phyloP scores from a whole-genome alignment of 163 green algal genomes.

The Coccomyxa subellipsoidea region DNA sequence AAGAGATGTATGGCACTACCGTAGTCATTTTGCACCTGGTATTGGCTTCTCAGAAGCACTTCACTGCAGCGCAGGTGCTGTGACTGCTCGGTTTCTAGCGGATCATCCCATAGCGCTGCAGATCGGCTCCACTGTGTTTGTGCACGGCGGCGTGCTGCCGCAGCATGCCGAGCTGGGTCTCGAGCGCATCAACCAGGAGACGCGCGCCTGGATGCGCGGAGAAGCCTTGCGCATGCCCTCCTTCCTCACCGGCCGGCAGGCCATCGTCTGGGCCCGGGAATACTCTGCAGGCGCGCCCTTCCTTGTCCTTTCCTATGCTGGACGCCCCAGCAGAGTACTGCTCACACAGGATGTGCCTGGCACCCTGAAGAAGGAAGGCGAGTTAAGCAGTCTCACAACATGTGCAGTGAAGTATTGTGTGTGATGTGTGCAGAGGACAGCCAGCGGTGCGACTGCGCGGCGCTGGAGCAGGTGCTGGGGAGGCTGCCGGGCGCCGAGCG shows the following conservation, averaged over 20 bases:
- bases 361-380: too few relatives aligned
- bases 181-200: slow-evolving; percentile 69
- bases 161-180: slow-evolving; percentile 81
- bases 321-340: too few relatives aligned
- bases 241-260: slow-evolving; percentile 58
- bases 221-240: slow-evolving; percentile 18
- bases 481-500: slow-evolving; percentile 54
- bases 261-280: slow-evolving; percentile 84
- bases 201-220: slow-evolving; percentile 47
- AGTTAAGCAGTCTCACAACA: too few relatives aligned
- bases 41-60: too few relatives aligned
- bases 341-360: too few relatives aligned
- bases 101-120: slow-evolving; percentile 74
- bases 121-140: slow-evolving; percentile 86
- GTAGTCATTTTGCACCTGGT: too few relatives aligned
- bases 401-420: too few relatives aligned
- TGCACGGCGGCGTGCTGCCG: slow-evolving; percentile 90
- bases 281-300: slow-evolving; percentile 52
- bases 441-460: slow-evolving; percentile 73
- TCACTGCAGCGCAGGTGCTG: slow-evolving; percentile 40
- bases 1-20: too few relatives aligned
- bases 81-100: slow-evolving; percentile 79
- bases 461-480: slow-evolving; percentile 62
- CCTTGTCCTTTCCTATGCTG: not conserved
- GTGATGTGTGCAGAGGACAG: slow-evolving; percentile 47